Evolutionary conservation across 345 rosid species (phyloP).

Genomic region (Orychophragmus violaceus): DNA sequence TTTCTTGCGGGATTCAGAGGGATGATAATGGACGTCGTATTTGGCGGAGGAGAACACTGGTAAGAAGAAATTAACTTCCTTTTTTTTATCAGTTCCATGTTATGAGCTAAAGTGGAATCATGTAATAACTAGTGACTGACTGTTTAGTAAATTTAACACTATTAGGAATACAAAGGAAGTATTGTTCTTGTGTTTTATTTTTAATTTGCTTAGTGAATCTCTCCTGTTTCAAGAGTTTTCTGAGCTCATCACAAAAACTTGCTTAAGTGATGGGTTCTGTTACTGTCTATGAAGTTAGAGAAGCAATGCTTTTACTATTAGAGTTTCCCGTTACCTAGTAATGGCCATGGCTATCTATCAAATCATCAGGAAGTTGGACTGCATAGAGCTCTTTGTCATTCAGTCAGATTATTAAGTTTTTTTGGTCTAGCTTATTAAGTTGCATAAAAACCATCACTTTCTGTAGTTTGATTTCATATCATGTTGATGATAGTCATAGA

Average conservation of each 20-base stretch:
- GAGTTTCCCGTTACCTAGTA: not conserved
- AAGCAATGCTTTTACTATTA: not conserved
- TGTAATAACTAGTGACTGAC: not conserved
- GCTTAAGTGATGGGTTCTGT: not conserved
- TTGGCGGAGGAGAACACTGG: constrained; percentile 82
- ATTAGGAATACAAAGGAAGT: not conserved
- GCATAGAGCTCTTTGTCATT: no score
- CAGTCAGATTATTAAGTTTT: no score
- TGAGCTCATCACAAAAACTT: not conserved
- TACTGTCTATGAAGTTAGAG: not conserved
- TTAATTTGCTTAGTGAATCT: not conserved
- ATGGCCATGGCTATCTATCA: not conserved
- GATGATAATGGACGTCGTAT: constrained; percentile 47
- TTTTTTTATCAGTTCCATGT: not conserved
- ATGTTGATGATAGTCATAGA: not conserved
- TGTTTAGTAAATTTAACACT: not conserved
- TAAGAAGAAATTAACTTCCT: constrained; percentile 3
- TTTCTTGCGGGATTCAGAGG: constrained; percentile 34
- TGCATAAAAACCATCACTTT: not conserved
- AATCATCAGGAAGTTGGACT: not conserved
- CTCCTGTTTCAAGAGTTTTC: not conserved
- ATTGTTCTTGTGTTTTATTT: not conserved
- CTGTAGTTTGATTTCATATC: not conserved
- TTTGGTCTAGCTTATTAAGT: no score
- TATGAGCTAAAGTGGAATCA: not conserved